Base-by-base conservation (phyloP, 2,329 filamentous ascomycete genomes). In the Calonectria pteridis region DNA sequence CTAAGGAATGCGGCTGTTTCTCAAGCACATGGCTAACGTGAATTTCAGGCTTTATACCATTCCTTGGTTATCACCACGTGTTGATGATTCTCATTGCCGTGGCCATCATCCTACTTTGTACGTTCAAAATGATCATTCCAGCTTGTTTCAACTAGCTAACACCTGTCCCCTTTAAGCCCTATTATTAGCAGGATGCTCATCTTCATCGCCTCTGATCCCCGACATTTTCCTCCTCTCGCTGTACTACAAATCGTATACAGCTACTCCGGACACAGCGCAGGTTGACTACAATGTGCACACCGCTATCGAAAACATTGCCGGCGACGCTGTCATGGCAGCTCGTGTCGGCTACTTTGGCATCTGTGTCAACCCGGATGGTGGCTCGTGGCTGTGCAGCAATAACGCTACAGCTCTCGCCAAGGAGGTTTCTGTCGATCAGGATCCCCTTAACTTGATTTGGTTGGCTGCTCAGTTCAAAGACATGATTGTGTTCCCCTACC, bases 331-430 rank as follows among this genome's bases (percentile, higher is more conserved):
- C 73, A 88, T 99, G 63, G 95, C 98, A 84, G 95, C 97, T 31
- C 93, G 97, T 71, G 97, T 99, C 35, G 97, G 97, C 77, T 99
- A 98, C 88, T 99, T 99, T 82, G 97, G 97, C 79, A 98, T 99
- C 84, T 99, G 97, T 86, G 92, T 98, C 84, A 97, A 95, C 85
- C 93, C 95, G 1, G 95, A 98, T 83, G 94, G 94, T 73, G 96
- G 96, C 77, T 92, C 93, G 28, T 99, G 95, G 91, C 91, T 98
- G 73, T 99, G 97, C 90, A 97, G 94, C 84, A 97, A 98, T 89
- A 99, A 99, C 85, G 97, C 97, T 26, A 98, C 96, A 3, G 93
- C 95, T 3, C 90, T 99, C 62, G 96, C 97, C 46, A 94, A 97
- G 84, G 93, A 98, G 85, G 91, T 98, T 53, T 93, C 91, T 26